Evolutionary conservation across 805 yeast genomes (phyloP).

Genomic region (Pichia nakasei): DNA sequence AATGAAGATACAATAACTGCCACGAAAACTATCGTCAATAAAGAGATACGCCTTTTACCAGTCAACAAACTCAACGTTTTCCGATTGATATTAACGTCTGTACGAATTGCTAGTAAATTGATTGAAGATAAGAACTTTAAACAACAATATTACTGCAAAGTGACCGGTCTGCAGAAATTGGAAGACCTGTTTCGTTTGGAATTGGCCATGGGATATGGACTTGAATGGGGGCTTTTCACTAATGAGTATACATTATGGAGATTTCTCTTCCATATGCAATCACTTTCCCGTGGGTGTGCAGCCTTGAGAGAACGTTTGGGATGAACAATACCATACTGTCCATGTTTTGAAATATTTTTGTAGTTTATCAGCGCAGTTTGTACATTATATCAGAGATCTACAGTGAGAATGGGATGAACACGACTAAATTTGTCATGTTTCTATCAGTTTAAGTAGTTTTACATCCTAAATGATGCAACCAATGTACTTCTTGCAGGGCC

Average conservation of each 20-base stretch:
- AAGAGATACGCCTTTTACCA: not conserved
- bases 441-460: too few relatives aligned
- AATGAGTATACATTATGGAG: slow-evolving; percentile 29
- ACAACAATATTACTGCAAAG: slow-evolving; percentile 34
- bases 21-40: not conserved
- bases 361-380: too few relatives aligned
- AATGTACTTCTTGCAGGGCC: too few relatives aligned
- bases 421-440: too few relatives aligned
- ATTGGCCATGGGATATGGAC: slow-evolving; percentile 31
- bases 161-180: slow-evolving; percentile 34
- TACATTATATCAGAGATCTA: too few relatives aligned
- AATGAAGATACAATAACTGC: not conserved
- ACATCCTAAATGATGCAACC: too few relatives aligned
- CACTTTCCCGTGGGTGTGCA: slow-evolving; percentile 11
- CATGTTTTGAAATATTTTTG: too few relatives aligned
- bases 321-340: too few relatives aligned
- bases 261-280: slow-evolving; percentile 25
- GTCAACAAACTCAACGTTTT: slow-evolving; percentile 31
- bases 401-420: too few relatives aligned
- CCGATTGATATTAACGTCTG: slow-evolving; percentile 30
- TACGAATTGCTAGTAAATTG: slow-evolving; percentile 33
- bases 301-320: too few relatives aligned
- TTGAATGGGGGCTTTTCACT: slow-evolving; percentile 33
- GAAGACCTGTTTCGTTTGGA: slow-evolving; percentile 33
- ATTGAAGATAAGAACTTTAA: slow-evolving; percentile 38